These are phyloP conservation scores for Alternaria angustiovoidea DNA, from an alignment of 2,329 filamentous ascomycete genomes.

Conservation along the genomic window DNA sequence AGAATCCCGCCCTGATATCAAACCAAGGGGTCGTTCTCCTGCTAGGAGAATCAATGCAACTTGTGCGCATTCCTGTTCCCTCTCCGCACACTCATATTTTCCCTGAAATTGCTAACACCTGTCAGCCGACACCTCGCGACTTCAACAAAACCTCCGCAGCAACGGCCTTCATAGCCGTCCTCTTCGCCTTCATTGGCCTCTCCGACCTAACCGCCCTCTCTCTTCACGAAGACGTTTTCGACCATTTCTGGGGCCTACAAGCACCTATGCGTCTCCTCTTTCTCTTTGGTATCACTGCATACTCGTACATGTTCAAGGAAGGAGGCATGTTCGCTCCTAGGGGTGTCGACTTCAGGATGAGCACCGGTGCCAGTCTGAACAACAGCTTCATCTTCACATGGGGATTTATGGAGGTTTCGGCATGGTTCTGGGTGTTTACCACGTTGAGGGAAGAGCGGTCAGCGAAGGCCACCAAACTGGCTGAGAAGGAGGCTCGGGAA, in stretches of 20 bases:
- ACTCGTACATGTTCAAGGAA: constrained; percentile 70
- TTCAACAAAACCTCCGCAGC: constrained; percentile 75
- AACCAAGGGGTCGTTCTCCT: constrained; percentile 84
- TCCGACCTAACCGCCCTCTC: constrained; percentile 58
- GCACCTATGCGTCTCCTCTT: constrained; percentile 72
- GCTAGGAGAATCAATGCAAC: constrained; percentile 81
- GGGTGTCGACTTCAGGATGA: constrained; percentile 34
- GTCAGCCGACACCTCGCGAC: constrained; percentile 69
- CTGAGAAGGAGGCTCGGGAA: constrained; percentile 44
- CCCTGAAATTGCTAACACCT: constrained; percentile 2
- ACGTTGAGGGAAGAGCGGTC: constrained; percentile 49
- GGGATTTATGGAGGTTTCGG: constrained; percentile 81
- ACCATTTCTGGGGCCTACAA: constrained; percentile 59
- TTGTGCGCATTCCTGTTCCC: constrained; percentile 62
- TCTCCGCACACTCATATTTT: not conserved
- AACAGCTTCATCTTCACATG: constrained; percentile 87
- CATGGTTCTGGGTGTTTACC: constrained; percentile 79
- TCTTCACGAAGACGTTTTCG: constrained; percentile 53
- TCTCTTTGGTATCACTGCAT: constrained; percentile 68
- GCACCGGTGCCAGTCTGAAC: constrained; percentile 70
- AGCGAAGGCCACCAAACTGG: constrained; percentile 37
- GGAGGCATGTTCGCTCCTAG: constrained; percentile 55
- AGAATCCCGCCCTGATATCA: constrained; percentile 73
- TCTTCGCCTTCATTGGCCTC: constrained; percentile 68
- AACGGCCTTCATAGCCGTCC: constrained; percentile 71